Evolutionary conservation across 345 rosid species (phyloP).

Genomic region (Angophora floribunda): DNA sequence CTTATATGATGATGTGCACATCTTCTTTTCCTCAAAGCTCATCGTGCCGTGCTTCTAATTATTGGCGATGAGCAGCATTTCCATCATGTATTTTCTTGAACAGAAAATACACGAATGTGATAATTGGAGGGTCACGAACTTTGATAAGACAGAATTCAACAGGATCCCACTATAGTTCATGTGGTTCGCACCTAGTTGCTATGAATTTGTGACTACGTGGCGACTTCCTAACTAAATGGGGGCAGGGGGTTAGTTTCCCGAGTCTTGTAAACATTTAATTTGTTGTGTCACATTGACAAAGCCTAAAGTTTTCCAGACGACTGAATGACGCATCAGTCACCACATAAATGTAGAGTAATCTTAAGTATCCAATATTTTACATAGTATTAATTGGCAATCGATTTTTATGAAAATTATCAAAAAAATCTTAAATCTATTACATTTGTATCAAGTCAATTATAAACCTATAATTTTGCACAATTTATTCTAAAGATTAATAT

Average conservation of each 20-base stretch:
- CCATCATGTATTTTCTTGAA: background rate
- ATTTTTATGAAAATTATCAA: background rate
- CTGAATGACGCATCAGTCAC: background rate
- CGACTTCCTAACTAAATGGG: background rate
- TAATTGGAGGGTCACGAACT: background rate
- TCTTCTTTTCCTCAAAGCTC: background rate
- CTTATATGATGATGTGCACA: background rate
- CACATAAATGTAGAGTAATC: background rate
- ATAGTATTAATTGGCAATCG: background rate
- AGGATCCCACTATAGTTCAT: background rate
- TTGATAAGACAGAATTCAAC: background rate
- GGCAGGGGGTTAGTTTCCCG: background rate
- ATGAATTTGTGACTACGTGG: background rate
- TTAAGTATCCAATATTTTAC: too few species aligned
- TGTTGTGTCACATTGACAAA: background rate
- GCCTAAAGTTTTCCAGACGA: background rate
- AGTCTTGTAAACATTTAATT: background rate
- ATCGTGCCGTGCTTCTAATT: background rate
- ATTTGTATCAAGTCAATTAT: too few species aligned
- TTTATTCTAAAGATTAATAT: background rate
- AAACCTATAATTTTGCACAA: background rate
- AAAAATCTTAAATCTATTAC: too few species aligned
- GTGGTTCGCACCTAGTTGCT: background rate
- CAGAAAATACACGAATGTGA: background rate
- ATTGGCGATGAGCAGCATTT: background rate